These are phyloP conservation scores for Lactarius sanguifluus DNA, from an alignment of 768 basidiomycete species.

Conservation along the genomic window DNA sequence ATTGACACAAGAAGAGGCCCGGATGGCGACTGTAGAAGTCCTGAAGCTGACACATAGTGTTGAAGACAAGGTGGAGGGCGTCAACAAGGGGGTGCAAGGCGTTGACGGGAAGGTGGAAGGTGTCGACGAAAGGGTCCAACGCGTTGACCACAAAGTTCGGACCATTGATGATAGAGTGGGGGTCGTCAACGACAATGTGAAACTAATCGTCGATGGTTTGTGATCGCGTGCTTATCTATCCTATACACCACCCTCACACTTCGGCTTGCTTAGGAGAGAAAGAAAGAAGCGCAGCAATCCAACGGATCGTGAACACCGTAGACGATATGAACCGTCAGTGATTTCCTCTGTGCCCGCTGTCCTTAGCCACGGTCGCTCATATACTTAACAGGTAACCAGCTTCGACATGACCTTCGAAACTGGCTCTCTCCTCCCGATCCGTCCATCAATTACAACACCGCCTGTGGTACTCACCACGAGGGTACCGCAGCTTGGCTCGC, in stretches of 20 bases:
- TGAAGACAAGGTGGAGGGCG: no score
- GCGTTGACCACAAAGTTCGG: neutral
- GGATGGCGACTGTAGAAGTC: neutral
- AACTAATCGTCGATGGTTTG: neutral
- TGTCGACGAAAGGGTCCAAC: no score
- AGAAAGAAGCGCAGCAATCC: neutral
- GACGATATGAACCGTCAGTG: neutral
- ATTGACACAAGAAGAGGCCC: neutral
- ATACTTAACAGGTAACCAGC: neutral
- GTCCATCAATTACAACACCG: conserved; percentile 1
- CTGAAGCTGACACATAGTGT: neutral
- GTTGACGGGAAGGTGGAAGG: no score
- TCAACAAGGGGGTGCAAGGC: no score
- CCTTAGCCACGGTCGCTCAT: neutral
- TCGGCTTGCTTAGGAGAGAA: neutral
- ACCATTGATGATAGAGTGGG: neutral
- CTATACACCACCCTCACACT: neutral
- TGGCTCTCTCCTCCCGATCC: conserved; percentile 14
- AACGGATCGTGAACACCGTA: neutral
- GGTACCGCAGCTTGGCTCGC: neutral
- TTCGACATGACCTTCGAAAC: neutral
- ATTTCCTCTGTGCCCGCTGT: neutral
- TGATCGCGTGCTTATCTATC: neutral
- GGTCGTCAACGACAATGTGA: neutral
- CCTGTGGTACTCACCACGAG: neutral